These are phyloP conservation scores for Hanseniaspora thailandica DNA, from an alignment of 805 yeast species.

Conservation along the genomic window DNA sequence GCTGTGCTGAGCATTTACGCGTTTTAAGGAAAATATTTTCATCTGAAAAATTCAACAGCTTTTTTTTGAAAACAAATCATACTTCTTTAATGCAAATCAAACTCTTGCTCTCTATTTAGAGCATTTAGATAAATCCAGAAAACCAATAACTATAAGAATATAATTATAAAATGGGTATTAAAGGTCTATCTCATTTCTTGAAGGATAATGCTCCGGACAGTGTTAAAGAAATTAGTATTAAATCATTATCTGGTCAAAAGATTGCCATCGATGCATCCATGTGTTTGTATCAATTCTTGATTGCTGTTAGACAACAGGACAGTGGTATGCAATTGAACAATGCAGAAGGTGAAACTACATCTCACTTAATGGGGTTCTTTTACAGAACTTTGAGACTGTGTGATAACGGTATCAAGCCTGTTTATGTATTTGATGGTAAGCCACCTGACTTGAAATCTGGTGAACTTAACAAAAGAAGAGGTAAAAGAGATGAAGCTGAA, in stretches of 20 bases:
- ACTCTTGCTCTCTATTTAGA: too few relatives aligned
- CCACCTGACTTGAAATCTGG: constrained; percentile 93
- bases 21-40: too few relatives aligned
- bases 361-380: constrained; percentile 93
- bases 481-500: constrained; percentile 71
- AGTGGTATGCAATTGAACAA: constrained; percentile 77
- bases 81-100: too few relatives aligned
- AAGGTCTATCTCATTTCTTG: constrained; percentile 76
- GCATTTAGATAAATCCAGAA: too few relatives aligned
- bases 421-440: constrained; percentile 93
- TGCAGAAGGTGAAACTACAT: constrained; percentile 82
- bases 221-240: constrained; percentile 65
- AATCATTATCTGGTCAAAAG: constrained; percentile 79
- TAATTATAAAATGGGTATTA: constrained; percentile 36
- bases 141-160: not conserved
- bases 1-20: too few relatives aligned
- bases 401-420: constrained; percentile 89
- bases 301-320: constrained; percentile 93
- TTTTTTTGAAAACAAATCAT: too few relatives aligned
- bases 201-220: constrained; percentile 85
- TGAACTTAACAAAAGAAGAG: constrained; percentile 75
- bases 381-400: constrained; percentile 84
- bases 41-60: too few relatives aligned
- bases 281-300: constrained; percentile 90
- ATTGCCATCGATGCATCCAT: constrained; percentile 95